A percentile compares a stretch with the other conserved stretches of the same genome.
These are phyloP conservation scores for Ogataea paradorogensis DNA, from an alignment of 805 yeast genomes.

Conservation along the genomic window DNA sequence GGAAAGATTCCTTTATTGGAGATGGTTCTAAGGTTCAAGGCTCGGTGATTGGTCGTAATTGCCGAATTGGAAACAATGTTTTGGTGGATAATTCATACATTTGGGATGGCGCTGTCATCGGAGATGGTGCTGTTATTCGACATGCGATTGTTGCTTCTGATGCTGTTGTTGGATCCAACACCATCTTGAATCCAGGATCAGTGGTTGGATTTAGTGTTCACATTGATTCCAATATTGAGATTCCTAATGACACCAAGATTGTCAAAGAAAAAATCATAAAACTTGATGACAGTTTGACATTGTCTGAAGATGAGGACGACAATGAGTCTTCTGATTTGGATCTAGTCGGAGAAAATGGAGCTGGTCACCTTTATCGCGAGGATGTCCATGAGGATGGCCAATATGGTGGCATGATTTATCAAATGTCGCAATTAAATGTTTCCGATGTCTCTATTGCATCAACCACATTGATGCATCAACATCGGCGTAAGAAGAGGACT, in stretches of 20 bases:
- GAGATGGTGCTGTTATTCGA: conserved; percentile 55
- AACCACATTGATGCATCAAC: conserved; percentile 33
- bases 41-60: conserved; percentile 82
- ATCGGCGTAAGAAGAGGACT: conserved; percentile 38
- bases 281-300: conserved; percentile 27
- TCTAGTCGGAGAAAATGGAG: conserved; percentile 48
- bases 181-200: conserved; percentile 60
- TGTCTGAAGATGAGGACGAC: conserved; percentile 30
- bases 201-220: conserved; percentile 75
- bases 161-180: conserved; percentile 52
- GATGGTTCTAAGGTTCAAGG: conserved; percentile 63
- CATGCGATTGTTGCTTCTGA: conserved; percentile 70
- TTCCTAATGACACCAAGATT: conserved; percentile 52
- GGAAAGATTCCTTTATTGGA: conserved; percentile 72
- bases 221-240: conserved; percentile 50
- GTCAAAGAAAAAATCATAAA: conserved; percentile 44
- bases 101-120: conserved; percentile 80
- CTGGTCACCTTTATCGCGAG: conserved; percentile 50
- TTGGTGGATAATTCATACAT: conserved; percentile 70
- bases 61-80: conserved; percentile 79
- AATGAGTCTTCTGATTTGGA: conserved; percentile 25
- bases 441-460: conserved; percentile 57
- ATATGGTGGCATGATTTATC: conserved; percentile 42
- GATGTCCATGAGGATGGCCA: conserved; percentile 35
- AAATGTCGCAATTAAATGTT: conserved; percentile 42